These are phyloP conservation scores for Apophysomyces sp. DNA, from an alignment of 371 early-diverging fungal species.

Conservation along the genomic window DNA sequence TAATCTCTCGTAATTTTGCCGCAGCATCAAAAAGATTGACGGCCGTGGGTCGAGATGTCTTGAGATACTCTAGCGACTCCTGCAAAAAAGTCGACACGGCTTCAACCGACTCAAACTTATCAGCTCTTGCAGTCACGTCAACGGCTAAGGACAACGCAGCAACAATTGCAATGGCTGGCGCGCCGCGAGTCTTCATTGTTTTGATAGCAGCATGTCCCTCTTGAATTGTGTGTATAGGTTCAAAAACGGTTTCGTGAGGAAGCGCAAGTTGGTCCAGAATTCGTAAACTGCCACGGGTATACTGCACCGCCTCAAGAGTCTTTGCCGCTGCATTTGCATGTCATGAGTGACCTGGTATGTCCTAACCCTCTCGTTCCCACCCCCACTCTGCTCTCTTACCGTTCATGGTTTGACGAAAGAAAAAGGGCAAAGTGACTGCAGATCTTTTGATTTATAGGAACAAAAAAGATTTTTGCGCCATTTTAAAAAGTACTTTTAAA, in stretches of 20 bases:
- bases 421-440: not conserved
- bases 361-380: not conserved
- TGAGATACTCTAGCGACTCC: constrained; percentile 72
- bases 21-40: constrained; percentile 96
- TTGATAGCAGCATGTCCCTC: constrained; percentile 90
- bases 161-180: constrained; percentile 98
- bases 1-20: constrained; percentile 57
- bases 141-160: constrained; percentile 91
- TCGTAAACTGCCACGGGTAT: constrained; percentile 62
- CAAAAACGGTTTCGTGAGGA: constrained; percentile 85
- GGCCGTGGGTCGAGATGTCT: constrained; percentile 93
- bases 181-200: constrained; percentile 92
- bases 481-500: too few relatives aligned
- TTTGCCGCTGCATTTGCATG: constrained; percentile 7
- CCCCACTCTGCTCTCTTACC: not conserved
- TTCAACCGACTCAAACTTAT: constrained; percentile 38
- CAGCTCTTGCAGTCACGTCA: constrained; percentile 58
- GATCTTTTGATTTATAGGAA: too few relatives aligned
- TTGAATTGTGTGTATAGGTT: constrained; percentile 60
- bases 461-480: too few relatives aligned
- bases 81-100: constrained; percentile 57
- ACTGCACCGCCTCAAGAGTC: constrained; percentile 80
- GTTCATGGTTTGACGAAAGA: not conserved
- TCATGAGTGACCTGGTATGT: not conserved
- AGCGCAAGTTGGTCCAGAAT: constrained; percentile 93